Evolutionary conservation across 2,329 filamentous ascomycete genomes (phyloP).

Genomic region (Nemania serpens): DNA sequence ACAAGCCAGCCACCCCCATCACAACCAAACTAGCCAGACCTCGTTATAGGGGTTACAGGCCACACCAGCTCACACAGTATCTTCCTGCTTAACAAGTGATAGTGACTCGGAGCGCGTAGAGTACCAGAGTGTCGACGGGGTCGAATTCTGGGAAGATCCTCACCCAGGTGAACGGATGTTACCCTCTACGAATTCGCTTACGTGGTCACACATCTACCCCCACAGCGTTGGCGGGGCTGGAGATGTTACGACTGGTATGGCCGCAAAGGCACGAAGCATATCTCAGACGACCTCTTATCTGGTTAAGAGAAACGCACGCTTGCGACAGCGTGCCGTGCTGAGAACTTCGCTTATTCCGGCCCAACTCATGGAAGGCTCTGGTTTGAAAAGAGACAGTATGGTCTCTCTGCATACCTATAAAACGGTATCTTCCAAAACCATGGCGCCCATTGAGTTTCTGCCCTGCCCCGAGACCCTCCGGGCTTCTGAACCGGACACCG

Average conservation of each 20-base stretch:
- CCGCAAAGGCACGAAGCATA: slow-evolving; percentile 51
- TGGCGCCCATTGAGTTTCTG: slow-evolving; percentile 28
- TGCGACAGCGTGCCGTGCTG: slow-evolving; percentile 36
- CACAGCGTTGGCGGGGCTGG: slow-evolving; percentile 32
- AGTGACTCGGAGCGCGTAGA: slow-evolving; percentile 32
- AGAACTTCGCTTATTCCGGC: slow-evolving; percentile 42
- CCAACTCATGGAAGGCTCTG: slow-evolving; percentile 34
- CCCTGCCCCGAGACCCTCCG: slow-evolving; percentile 29
- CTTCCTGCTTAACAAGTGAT: slow-evolving; percentile 36
- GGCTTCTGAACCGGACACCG: slow-evolving; percentile 35
- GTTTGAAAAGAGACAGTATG: slow-evolving; percentile 30
- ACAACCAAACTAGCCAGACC: slow-evolving; percentile 42
- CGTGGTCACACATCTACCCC: slow-evolving; percentile 30
- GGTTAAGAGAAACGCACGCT: slow-evolving; percentile 32
- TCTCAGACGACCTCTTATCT: slow-evolving; percentile 31
- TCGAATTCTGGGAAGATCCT: slow-evolving; percentile 49
- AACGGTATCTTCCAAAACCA: slow-evolving; percentile 8
- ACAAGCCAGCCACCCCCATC: slow-evolving; percentile 38
- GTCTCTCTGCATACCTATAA: slow-evolving; percentile 28
- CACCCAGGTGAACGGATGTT: slow-evolving; percentile 51
- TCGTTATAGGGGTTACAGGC: slow-evolving; percentile 64
- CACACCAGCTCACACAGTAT: slow-evolving; percentile 54
- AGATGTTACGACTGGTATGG: slow-evolving; percentile 50
- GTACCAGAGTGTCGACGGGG: slow-evolving; percentile 31
- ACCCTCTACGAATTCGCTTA: slow-evolving; percentile 36